Evolutionary conservation across 129 eudicot species (phyloP), one percentile per base, ranked within the genome.

Genomic region (Rutidosis leptorrhynchoides): DNA sequence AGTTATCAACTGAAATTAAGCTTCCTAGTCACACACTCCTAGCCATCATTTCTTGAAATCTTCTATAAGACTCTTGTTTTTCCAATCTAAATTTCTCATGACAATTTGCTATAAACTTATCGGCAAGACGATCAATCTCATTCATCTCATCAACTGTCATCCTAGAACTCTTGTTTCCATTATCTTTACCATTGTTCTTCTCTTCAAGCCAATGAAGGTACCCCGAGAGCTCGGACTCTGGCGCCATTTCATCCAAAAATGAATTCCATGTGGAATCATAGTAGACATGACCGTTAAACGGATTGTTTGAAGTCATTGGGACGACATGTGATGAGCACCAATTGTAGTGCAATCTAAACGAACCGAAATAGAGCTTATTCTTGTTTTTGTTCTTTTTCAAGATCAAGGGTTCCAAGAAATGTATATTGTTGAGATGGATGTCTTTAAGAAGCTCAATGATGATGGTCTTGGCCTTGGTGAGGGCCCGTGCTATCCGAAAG

Each of bases 31-130:
- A 84, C 77, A 86, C 79, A 78, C 99, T 89, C 86, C 99, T 89
- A 60, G 97, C 99, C 95, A 94, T 83, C 95, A 94, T 86, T 62
- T 89, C 99, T 71, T 94, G 99, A 68, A 80, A 94, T 79, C 86
- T 83, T 71, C 99, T 86, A 37, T 86, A 84, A 3, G 99, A 94
- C 75, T 94, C 99, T 65, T 70, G 77, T 69, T 94, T 94, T 83
- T 94, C 99, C 87, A 94, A 64, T 96, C 85, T 78, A 70, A 94
- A 94, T 70, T 89, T 94, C 79, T 94, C 99, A 37, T 94, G 97
- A 62, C 97, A 86, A 30, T 75, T 86, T 0, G 95, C 97, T 40
- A 94, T 89, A 75, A 94, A 94, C 90, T 84, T 74, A 69, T 94
- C 99, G 0, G 99, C 99, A 2, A 94, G 90, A 83, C 66, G 77